Conservation (phyloP, 2,329 filamentous ascomycete species). For the Fusarium papillatum region DNA sequence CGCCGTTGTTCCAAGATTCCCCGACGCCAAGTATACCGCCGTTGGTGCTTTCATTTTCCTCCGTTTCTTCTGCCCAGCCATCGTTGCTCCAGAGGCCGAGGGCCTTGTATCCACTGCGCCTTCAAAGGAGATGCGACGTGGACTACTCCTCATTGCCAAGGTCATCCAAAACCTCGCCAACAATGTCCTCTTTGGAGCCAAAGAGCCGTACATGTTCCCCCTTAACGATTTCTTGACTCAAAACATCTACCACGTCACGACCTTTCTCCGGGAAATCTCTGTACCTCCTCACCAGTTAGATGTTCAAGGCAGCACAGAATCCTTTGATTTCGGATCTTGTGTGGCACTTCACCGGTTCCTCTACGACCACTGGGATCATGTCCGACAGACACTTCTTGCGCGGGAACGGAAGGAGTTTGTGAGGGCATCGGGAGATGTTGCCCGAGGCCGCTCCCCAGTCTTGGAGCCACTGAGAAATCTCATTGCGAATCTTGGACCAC, state of each 20-base stretch:
- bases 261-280: conserved; percentile 77
- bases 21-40: conserved; percentile 79
- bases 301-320: conserved; percentile 57
- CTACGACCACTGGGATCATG: conserved; percentile 80
- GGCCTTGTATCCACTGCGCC: conserved; percentile 72
- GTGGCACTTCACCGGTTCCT: conserved; percentile 77
- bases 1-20: conserved; percentile 74
- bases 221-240: conserved; percentile 77
- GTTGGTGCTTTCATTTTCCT: conserved; percentile 80
- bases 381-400: conserved; percentile 73
- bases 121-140: conserved; percentile 78
- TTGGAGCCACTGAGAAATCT: conserved; percentile 72
- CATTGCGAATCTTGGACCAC: conserved; percentile 76
- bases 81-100: conserved; percentile 78
- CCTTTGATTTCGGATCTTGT: conserved; percentile 79
- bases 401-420: conserved; percentile 70
- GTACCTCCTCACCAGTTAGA: conserved; percentile 65
- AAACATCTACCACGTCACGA: conserved; percentile 77
- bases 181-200: conserved; percentile 79
- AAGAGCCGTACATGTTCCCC: conserved; percentile 81
- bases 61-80: conserved; percentile 80
- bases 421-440: conserved; percentile 66
- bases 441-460: conserved; percentile 67
- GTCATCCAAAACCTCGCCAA: conserved; percentile 80
- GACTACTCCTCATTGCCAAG: conserved; percentile 77